These are phyloP conservation scores for Nicotiana noctiflora DNA, from an alignment of 257 asterid species.

Conservation along the genomic window DNA sequence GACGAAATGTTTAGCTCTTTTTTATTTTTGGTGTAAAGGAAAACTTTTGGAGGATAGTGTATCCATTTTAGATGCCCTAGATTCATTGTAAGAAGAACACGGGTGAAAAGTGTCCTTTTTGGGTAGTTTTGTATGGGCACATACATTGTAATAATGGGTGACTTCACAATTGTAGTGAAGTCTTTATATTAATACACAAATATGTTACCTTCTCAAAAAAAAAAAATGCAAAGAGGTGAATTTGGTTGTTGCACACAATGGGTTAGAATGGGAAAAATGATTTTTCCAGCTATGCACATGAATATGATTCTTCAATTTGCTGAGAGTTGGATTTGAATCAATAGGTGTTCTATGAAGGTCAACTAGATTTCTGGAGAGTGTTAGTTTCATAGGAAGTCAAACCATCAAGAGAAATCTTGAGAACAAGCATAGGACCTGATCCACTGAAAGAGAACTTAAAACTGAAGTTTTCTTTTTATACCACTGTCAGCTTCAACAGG, in stretches of 20 bases:
- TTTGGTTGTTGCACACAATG: background rate
- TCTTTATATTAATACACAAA: too few species aligned
- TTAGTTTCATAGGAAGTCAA: background rate
- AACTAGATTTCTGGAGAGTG: background rate
- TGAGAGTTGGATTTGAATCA: background rate
- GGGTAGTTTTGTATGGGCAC: too few species aligned
- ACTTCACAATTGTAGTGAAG: too few species aligned
- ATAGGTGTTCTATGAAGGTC: background rate
- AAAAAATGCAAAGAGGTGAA: background rate
- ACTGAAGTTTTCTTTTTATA: background rate
- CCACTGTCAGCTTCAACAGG: background rate
- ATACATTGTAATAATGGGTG: too few species aligned
- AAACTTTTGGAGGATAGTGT: too few species aligned
- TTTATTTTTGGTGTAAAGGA: too few species aligned
- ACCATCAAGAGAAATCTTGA: background rate
- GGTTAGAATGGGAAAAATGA: background rate
- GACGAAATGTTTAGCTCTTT: too few species aligned
- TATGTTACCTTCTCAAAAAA: too few species aligned
- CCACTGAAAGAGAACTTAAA: background rate
- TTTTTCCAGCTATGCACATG: background rate
- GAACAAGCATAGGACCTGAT: background rate
- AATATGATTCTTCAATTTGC: background rate
- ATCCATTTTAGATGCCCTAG: too few species aligned
- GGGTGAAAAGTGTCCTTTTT: too few species aligned
- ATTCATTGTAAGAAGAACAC: too few species aligned